A percentile compares a stretch with the other conserved stretches of the same genome.
phyloP scores from a whole-genome alignment of 2,329 filamentous ascomycete species.

The Diaporthe sp. region DNA sequence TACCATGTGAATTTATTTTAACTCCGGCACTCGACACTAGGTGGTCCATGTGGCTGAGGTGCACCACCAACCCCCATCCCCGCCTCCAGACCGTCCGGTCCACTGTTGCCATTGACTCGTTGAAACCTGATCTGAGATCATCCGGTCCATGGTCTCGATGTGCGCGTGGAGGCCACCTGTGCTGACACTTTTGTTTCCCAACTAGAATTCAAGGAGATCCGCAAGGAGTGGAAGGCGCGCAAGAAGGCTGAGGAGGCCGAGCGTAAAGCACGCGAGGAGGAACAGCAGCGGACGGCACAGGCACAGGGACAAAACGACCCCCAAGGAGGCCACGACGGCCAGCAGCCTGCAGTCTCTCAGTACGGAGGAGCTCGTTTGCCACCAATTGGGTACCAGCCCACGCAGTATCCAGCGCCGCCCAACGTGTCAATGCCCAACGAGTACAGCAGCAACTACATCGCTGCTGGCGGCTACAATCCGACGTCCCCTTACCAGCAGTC shows the following conservation, averaged over 20 bases:
- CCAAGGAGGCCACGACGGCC: conserved; percentile 63
- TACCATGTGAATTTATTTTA: neutral
- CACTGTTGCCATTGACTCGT: neutral
- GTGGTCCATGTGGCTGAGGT: conserved; percentile 40
- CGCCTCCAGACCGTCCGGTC: neutral
- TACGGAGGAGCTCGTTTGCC: conserved; percentile 77
- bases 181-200: conserved; percentile 46
- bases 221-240: conserved; percentile 98
- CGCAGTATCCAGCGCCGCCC: conserved; percentile 77
- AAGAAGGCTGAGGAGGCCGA: conserved; percentile 98
- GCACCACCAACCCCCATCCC: conserved; percentile 36
- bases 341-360: conserved; percentile 66
- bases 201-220: conserved; percentile 97
- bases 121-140: neutral
- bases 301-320: conserved; percentile 70
- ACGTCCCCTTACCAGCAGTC: conserved; percentile 71
- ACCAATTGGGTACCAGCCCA: conserved; percentile 80
- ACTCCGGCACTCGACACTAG: neutral
- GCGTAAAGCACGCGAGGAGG: conserved; percentile 92
- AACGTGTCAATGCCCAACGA: conserved; percentile 67
- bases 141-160: neutral
- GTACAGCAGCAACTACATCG: conserved; percentile 66
- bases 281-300: conserved; percentile 70
- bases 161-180: conserved; percentile 7
- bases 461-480: conserved; percentile 65